Percentiles rank a stretch among this genome's conserved stretches.
Evolutionary conservation across 805 yeast species (phyloP).

Genomic region (Hanseniaspora jakobsenii): DNA sequence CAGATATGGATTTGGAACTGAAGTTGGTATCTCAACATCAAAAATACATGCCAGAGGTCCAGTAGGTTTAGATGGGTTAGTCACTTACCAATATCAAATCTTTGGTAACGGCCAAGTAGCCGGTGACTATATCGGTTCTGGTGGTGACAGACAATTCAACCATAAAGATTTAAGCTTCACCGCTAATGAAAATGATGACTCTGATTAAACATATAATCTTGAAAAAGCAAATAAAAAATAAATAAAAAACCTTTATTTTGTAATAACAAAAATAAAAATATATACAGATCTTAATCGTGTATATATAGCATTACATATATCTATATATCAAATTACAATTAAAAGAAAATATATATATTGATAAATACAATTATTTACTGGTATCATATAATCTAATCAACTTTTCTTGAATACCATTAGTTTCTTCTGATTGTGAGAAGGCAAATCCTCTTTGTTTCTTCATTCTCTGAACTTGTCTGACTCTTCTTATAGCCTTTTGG

Average conservation of each 20-base stretch:
- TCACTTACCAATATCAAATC: slow-evolving; percentile 86
- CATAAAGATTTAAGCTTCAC: slow-evolving; percentile 50
- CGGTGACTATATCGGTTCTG: slow-evolving; percentile 84
- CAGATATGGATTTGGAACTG: slow-evolving; percentile 97
- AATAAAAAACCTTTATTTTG: neutral
- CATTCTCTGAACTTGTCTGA: slow-evolving; percentile 95
- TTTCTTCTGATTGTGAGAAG: slow-evolving; percentile 84
- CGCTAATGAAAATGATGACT: slow-evolving; percentile 23
- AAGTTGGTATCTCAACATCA: slow-evolving; percentile 93
- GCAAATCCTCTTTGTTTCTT: slow-evolving; percentile 98
- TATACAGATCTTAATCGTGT: neutral
- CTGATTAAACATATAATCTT: neutral
- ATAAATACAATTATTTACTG: slow-evolving; percentile 63
- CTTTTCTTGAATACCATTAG: slow-evolving; percentile 60
- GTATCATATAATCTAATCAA: slow-evolving; percentile 91
- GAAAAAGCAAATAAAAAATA: neutral
- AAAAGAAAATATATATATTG: too few relatives aligned
- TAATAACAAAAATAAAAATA: neutral
- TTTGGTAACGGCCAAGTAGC: slow-evolving; percentile 90
- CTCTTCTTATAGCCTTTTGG: slow-evolving; percentile 93
- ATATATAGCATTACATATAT: neutral
- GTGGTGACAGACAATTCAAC: slow-evolving; percentile 66
- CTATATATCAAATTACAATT: neutral
- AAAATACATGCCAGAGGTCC: slow-evolving; percentile 98
- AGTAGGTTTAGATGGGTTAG: slow-evolving; percentile 92